Evolutionary conservation across 2,329 filamentous ascomycete species (phyloP).

Genomic region (Polychaeton citri): DNA sequence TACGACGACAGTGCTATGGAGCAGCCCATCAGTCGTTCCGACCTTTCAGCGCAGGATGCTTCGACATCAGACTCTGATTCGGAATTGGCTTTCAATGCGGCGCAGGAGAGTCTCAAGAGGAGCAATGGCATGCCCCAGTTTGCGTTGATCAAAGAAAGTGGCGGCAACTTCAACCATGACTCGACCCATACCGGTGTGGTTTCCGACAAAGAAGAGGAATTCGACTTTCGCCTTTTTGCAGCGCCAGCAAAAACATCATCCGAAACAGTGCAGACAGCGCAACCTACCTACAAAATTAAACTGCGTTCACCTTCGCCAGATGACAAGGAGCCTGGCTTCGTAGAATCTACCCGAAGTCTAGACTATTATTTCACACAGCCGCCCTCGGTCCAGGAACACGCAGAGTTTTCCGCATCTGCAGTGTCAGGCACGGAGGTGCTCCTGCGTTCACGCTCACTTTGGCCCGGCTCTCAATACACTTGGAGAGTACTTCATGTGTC

Average conservation of each 20-base stretch:
- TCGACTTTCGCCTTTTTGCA: slow-evolving; percentile 17
- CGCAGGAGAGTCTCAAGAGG: not conserved
- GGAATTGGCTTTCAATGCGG: not conserved
- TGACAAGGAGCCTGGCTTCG: slow-evolving; percentile 7
- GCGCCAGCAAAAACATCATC: slow-evolving; percentile 3
- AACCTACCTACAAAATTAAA: slow-evolving; percentile 6
- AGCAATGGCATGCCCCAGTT: too few relatives aligned
- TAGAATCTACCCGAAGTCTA: slow-evolving; percentile 3
- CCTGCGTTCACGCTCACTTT: slow-evolving; percentile 5
- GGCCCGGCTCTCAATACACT: slow-evolving; percentile 11
- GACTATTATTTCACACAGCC: slow-evolving; percentile 11
- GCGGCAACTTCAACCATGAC: too few relatives aligned
- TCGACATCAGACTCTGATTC: not conserved
- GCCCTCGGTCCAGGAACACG: slow-evolving; percentile 1
- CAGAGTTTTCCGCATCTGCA: slow-evolving; percentile 7
- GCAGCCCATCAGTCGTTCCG: not conserved
- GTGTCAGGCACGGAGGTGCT: slow-evolving; percentile 11
- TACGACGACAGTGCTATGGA: too few relatives aligned
- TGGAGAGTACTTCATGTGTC: slow-evolving; percentile 19
- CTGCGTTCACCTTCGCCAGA: slow-evolving; percentile 13
- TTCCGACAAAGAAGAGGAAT: slow-evolving; percentile 12
- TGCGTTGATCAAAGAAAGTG: too few relatives aligned
- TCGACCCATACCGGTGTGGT: too few relatives aligned
- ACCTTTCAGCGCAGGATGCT: not conserved
- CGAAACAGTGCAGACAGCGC: slow-evolving; percentile 1